These are phyloP conservation scores for Colletotrichum falcatum DNA, from an alignment of 2,329 filamentous ascomycete genomes.

Conservation along the genomic window DNA sequence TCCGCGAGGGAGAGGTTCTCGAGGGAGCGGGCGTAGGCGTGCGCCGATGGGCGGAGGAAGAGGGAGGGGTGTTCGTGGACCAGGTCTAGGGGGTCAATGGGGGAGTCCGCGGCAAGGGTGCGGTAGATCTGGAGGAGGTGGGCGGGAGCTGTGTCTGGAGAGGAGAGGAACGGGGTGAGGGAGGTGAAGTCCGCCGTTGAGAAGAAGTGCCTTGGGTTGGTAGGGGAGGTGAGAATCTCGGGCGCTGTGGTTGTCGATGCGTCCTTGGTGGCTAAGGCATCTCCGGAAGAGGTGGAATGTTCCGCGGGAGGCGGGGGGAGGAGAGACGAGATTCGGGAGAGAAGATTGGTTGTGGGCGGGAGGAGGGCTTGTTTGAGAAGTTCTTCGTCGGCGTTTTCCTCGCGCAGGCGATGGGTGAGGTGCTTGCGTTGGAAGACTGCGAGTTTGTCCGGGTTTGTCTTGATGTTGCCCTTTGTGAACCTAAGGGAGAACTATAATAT, in stretches of 20 bases:
- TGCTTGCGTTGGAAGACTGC: conserved; percentile 82
- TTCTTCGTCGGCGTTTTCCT: conserved; percentile 30
- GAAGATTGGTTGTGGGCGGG: conserved; percentile 30
- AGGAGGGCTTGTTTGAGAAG: conserved; percentile 37
- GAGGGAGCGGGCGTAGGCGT: conserved; percentile 21
- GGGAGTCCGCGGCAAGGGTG: conserved; percentile 35
- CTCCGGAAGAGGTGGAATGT: not conserved
- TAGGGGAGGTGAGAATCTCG: conserved; percentile 7
- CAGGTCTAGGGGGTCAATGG: conserved; percentile 35
- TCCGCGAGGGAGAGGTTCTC: conserved; percentile 16
- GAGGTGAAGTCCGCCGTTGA: conserved; percentile 18
- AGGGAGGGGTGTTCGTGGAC: conserved; percentile 39
- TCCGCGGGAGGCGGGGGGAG: not conserved
- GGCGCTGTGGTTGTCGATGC: not conserved
- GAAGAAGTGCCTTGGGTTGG: conserved; percentile 27
- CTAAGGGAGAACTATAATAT: conserved; percentile 77
- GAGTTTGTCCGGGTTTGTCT: conserved; percentile 84
- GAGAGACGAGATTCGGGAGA: conserved; percentile 24
- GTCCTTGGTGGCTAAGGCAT: not conserved
- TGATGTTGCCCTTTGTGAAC: conserved; percentile 91
- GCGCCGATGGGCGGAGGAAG: conserved; percentile 38
- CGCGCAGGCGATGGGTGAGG: conserved; percentile 50
- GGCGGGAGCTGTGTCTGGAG: conserved; percentile 1
- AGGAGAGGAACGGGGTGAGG: conserved; percentile 18
- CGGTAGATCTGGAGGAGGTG: conserved; percentile 37